Conservation (phyloP, 2,329 filamentous ascomycete species). For the Aspergillus floridensis region DNA sequence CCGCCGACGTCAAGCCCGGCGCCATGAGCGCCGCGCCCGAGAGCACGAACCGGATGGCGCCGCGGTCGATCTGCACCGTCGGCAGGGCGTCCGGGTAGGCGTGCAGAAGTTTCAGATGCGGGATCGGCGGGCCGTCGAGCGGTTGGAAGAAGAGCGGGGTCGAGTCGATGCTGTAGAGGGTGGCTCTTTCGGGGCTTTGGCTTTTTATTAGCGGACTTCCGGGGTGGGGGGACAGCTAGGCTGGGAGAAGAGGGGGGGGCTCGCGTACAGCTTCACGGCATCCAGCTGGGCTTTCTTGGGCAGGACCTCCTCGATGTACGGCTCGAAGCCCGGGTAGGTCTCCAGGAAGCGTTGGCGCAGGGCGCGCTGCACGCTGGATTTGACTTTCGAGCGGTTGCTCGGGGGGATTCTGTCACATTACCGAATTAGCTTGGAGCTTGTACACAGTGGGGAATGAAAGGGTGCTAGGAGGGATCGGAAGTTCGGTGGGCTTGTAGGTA, state of each 20-base stretch:
- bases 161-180: conserved; percentile 77
- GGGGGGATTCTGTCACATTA: conserved; percentile 60
- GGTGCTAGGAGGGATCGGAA: too few species aligned
- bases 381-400: conserved; percentile 90
- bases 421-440: conserved; percentile 8
- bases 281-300: conserved; percentile 92
- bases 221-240: too few species aligned
- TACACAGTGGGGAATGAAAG: too few species aligned
- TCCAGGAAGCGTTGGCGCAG: conserved; percentile 79
- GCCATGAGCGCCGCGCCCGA: conserved; percentile 95
- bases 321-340: conserved; percentile 80
- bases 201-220: background rate
- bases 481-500: too few species aligned
- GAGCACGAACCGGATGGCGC: conserved; percentile 94
- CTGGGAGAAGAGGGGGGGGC: background rate
- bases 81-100: conserved; percentile 82
- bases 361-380: conserved; percentile 87
- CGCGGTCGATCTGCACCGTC: conserved; percentile 84
- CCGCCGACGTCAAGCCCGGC: conserved; percentile 80
- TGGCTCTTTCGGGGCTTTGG: conserved; percentile 73
- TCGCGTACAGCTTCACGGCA: conserved; percentile 69
- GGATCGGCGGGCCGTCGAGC: conserved; percentile 71
- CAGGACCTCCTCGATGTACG: conserved; percentile 88
- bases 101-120: conserved; percentile 86
- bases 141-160: conserved; percentile 90